Percentiles rank a stretch among this genome's conserved stretches.
Conservation (phyloP, 148 eudicot species). For the Linanthus parryae region DNA sequence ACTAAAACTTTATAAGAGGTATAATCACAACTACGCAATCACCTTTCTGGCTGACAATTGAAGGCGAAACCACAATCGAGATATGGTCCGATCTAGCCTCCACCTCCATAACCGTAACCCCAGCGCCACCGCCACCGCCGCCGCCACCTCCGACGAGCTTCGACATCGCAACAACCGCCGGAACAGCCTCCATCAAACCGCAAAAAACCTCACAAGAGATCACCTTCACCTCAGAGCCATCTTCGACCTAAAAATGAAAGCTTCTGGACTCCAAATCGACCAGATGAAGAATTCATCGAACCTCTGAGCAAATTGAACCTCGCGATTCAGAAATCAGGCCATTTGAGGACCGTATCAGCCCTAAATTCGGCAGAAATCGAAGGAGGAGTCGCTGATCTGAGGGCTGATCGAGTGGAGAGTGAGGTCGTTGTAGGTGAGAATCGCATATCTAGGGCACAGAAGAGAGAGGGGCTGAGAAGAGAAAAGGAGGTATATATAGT, state of each 20-base stretch:
- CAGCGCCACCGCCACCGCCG: conserved; percentile 29
- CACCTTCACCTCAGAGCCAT: conserved; percentile 1
- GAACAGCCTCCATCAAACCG: conserved; percentile 19
- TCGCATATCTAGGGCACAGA: conserved; percentile 54
- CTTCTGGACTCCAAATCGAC: too few species aligned
- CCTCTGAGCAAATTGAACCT: not conserved
- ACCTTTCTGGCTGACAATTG: conserved; percentile 34
- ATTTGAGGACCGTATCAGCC: conserved; percentile 7
- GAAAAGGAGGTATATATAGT: conserved; percentile 65
- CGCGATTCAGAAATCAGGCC: not conserved
- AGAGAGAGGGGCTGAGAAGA: conserved; percentile 22
- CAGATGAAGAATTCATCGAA: too few species aligned
- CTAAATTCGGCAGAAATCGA: not conserved
- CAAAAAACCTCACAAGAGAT: not conserved
- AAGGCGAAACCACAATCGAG: conserved; percentile 21
- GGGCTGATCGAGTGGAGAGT: conserved; percentile 5
- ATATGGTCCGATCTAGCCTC: conserved; percentile 24
- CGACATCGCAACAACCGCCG: conserved; percentile 24
- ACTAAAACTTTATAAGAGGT: not conserved
- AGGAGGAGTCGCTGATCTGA: not conserved
- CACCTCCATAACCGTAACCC: conserved; percentile 17
- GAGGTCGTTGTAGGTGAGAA: conserved; percentile 12
- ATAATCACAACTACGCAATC: not conserved
- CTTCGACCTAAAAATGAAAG: conserved; percentile 6
- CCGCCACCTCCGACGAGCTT: conserved; percentile 42